Percentiles rank a stretch among this genome's conserved stretches.
Evolutionary conservation across 164 flowering plant genomes (phyloP).

Genomic region (Aristolochia contorta): DNA sequence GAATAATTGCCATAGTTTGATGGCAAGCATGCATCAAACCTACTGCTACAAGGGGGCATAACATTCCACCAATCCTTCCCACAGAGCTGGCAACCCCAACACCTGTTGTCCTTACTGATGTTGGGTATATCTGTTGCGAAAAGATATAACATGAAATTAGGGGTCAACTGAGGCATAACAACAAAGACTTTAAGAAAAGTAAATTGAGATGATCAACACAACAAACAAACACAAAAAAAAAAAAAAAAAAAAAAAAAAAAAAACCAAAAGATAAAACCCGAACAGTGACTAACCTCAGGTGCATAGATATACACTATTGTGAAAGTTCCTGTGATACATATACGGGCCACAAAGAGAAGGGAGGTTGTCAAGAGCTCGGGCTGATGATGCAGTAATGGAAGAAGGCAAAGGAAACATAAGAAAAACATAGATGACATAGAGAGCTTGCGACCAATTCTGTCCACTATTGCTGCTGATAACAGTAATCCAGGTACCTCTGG

Average conservation of each 20-base stretch:
- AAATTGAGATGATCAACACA: no score
- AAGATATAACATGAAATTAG: not conserved
- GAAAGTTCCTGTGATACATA: conserved; percentile 60
- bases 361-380: conserved; percentile 42
- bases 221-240: not conserved
- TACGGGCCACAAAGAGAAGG: conserved; percentile 76
- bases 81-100: conserved; percentile 60
- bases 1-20: conserved; percentile 43
- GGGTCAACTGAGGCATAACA: not conserved
- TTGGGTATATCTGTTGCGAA: conserved; percentile 58
- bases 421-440: conserved; percentile 65
- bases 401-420: conserved; percentile 42
- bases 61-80: conserved; percentile 76
- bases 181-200: not conserved
- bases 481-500: conserved; percentile 86
- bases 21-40: conserved; percentile 62
- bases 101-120: conserved; percentile 60
- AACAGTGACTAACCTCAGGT: conserved; percentile 54
- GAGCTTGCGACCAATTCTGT: conserved; percentile 69
- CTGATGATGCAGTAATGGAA: conserved; percentile 55
- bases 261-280: not conserved
- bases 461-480: conserved; percentile 57
- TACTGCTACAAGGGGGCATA: conserved; percentile 85
- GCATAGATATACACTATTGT: conserved; percentile 62
- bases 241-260: not conserved